phyloP scores from a whole-genome alignment of 208 protist genomes.

The Balamuthia mandrillaris region DNA sequence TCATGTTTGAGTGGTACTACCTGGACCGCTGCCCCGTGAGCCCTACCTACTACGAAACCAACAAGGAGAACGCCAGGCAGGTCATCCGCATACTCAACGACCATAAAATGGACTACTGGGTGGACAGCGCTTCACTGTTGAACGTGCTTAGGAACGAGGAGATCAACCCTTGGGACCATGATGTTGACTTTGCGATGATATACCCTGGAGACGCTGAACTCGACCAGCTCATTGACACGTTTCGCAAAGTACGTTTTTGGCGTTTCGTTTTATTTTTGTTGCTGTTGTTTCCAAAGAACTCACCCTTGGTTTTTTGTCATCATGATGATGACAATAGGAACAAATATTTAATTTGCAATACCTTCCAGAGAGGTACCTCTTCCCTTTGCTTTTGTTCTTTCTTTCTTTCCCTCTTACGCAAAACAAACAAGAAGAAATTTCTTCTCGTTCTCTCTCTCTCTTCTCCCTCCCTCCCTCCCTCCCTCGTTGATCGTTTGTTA shows the following conservation, averaged over 20 bases:
- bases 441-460: no score
- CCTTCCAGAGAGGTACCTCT: no score
- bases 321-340: background rate
- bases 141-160: conserved; percentile 23
- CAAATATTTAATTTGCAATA: background rate
- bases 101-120: background rate
- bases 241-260: background rate
- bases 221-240: background rate
- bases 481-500: background rate
- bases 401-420: no score
- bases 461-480: background rate
- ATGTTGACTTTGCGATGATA: conserved; percentile 16
- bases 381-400: no score
- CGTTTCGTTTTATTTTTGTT: background rate
- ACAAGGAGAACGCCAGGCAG: background rate
- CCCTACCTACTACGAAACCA: conserved; percentile 12
- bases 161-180: conserved; percentile 17
- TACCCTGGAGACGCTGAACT: background rate
- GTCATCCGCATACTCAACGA: background rate
- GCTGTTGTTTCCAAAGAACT: background rate
- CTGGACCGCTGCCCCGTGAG: background rate
- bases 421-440: no score
- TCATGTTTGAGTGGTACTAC: background rate
- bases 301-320: background rate
- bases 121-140: background rate